Evolutionary conservation across 345 rosid species (phyloP).

Genomic region (Eucalyptus dawsonii): DNA sequence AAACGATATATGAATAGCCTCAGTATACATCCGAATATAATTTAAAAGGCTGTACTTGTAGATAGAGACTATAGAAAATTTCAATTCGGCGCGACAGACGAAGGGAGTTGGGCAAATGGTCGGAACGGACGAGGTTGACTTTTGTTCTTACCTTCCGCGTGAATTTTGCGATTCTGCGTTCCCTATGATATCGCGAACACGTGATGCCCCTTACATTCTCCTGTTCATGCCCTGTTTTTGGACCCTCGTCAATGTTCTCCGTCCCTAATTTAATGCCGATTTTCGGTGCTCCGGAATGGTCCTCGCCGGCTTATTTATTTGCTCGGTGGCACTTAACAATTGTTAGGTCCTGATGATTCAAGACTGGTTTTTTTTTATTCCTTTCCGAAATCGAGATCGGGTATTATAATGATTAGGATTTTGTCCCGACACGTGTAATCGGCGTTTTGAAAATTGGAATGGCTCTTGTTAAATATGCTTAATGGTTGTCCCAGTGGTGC

Average conservation of each 20-base stretch:
- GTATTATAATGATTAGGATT: not conserved
- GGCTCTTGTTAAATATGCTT: not conserved
- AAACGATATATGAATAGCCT: too few species aligned
- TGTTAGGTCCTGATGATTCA: not conserved
- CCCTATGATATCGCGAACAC: not conserved
- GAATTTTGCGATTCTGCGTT: too few species aligned
- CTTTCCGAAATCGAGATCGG: not conserved
- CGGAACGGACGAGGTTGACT: not conserved
- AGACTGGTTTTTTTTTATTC: not conserved
- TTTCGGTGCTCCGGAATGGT: not conserved
- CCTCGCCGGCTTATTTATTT: not conserved
- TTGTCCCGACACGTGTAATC: not conserved
- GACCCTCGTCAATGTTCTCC: not conserved
- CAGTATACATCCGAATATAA: too few species aligned
- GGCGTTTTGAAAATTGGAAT: not conserved
- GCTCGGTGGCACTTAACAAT: not conserved
- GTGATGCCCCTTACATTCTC: not conserved
- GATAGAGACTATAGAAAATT: not conserved
- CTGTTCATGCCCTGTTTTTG: not conserved
- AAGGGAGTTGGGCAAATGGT: not conserved
- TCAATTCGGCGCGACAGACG: not conserved
- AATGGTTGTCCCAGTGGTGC: rapidly evolving
- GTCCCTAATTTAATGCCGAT: not conserved
- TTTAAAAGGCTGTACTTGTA: too few species aligned
- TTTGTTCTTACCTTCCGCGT: not conserved